Evolutionary conservation across 1,139 yeast species (phyloP).

Genomic region (Torulaspora globosa): DNA sequence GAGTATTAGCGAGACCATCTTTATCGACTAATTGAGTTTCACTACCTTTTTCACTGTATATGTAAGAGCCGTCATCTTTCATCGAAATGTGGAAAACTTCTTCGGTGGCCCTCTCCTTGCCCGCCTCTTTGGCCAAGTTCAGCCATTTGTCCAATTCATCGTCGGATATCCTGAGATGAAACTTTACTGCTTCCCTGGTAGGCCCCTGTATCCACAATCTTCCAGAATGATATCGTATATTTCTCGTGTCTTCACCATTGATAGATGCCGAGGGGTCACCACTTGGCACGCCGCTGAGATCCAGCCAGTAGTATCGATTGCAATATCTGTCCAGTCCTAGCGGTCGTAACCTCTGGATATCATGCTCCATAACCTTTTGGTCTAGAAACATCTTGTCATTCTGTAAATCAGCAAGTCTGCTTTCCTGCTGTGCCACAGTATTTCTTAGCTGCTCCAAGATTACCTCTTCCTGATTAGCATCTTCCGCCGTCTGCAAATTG

Average conservation of each 20-base stretch:
- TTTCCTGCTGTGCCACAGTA: constrained; percentile 17
- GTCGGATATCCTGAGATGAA: constrained; percentile 41
- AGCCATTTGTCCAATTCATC: constrained; percentile 40
- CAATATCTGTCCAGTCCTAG: constrained; percentile 80
- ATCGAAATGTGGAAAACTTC: constrained; percentile 26
- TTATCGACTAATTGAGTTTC: constrained; percentile 36
- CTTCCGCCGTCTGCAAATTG: constrained; percentile 7
- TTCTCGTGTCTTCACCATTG: constrained; percentile 40
- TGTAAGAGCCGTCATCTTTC: constrained; percentile 22
- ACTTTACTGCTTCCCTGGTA: constrained; percentile 52
- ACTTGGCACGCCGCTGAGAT: constrained; percentile 73
- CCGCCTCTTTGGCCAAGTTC: constrained; percentile 23
- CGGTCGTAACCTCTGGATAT: constrained; percentile 70
- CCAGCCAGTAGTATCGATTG: constrained; percentile 96
- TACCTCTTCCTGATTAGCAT: constrained; percentile 6
- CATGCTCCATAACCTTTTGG: constrained; percentile 56
- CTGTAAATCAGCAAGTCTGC: constrained; percentile 43
- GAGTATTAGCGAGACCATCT: constrained; percentile 41
- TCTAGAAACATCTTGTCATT: constrained; percentile 51
- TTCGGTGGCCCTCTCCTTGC: constrained; percentile 29
- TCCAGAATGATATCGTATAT: constrained; percentile 53
- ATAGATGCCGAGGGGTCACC: constrained; percentile 43
- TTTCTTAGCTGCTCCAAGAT: constrained; percentile 7
- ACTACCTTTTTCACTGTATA: constrained; percentile 26
- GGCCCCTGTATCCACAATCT: constrained; percentile 95